phyloP scores from a whole-genome alignment of 345 rosid species.

The Aegle marmelos region DNA sequence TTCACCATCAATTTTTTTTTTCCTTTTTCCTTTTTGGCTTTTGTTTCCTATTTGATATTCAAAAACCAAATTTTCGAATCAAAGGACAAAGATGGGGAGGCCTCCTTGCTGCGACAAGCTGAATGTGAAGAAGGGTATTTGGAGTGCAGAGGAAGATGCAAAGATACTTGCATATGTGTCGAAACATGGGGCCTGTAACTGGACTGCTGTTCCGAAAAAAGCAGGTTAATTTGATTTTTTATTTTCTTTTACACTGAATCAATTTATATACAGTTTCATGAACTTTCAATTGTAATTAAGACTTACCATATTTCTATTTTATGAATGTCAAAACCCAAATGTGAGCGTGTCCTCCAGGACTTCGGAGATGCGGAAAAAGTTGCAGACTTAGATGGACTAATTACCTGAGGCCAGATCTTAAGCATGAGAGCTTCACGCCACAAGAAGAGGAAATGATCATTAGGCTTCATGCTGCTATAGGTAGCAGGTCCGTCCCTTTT shows the following conservation, averaged over 20 bases:
- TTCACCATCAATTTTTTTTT: neutral
- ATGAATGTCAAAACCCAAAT: slow-evolving; percentile 2
- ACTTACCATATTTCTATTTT: slow-evolving; percentile 6
- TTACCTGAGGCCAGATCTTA: slow-evolving; percentile 51
- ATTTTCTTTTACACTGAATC: too few relatives aligned
- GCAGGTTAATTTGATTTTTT: slow-evolving; percentile 34
- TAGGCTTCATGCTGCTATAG: slow-evolving; percentile 85
- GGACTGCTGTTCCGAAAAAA: slow-evolving; percentile 53
- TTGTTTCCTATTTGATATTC: neutral
- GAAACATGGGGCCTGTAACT: slow-evolving; percentile 56
- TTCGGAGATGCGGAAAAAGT: slow-evolving; percentile 74
- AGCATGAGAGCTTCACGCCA: slow-evolving; percentile 65
- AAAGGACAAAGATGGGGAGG: slow-evolving; percentile 30
- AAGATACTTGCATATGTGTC: slow-evolving; percentile 53
- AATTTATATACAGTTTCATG: neutral
- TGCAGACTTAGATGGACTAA: slow-evolving; percentile 82
- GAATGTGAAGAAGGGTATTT: slow-evolving; percentile 40
- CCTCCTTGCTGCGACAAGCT: slow-evolving; percentile 49
- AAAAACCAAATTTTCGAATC: neutral
- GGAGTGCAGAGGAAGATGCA: slow-evolving; percentile 70
- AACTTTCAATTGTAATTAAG: neutral
- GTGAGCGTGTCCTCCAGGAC: slow-evolving; percentile 35
- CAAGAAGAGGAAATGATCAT: slow-evolving; percentile 88
- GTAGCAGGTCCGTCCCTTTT: slow-evolving; percentile 57
- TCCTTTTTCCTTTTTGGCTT: neutral